Evolutionary conservation across 306 rosid species (phyloP), one percentile per base, ranked within the genome.

Genomic region (Castanea mollissima): DNA sequence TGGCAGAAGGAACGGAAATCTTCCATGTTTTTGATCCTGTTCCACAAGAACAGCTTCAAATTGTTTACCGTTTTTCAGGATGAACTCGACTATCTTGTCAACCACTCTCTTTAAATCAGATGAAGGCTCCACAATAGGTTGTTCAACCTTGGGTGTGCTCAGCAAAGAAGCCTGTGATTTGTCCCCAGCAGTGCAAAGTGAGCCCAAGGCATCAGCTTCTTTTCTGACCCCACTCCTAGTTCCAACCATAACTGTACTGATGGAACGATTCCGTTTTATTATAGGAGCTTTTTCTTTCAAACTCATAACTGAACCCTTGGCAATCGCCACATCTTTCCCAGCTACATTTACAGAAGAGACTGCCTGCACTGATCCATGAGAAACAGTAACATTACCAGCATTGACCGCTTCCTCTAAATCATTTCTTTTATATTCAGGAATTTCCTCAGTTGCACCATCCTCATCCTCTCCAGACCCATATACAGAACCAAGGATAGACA

Each of bases 401-500:
- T 68, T 83, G 78, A 76, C 85, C 63, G 77, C 71, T 75, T 76
- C 85, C 46, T 73, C 87, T 70, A 69, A 55, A 55, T 62, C 75
- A 29, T 74, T 59, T 56, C 70, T 81, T 75, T 78, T 79, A 13
- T 52, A 10, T 65, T 77, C 78, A 4, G 71, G 71, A 72, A 84
- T 60, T 46, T 80, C 88, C 76, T 85, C 92, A 73, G 83, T 71
- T 74, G 78, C 68, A 49, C 68, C 92, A 79, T 93, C 97, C 73
- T 91, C 98, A 68, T 93, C 98, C 81, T 93, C 97, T 74, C 88
- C 98, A 55, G 86, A 82, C 70, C 93, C 98, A 79, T 93, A 93
- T 29, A 86, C 80, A 79, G 97, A 91, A 80, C 98, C 98, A 86
- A 93, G 97, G 85, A 93, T 86, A 82, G 93, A 91, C 79, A 93